Base-by-base conservation (phyloP, 1,139 yeast genomes). In the Debaryomyces psychrophilus region DNA sequence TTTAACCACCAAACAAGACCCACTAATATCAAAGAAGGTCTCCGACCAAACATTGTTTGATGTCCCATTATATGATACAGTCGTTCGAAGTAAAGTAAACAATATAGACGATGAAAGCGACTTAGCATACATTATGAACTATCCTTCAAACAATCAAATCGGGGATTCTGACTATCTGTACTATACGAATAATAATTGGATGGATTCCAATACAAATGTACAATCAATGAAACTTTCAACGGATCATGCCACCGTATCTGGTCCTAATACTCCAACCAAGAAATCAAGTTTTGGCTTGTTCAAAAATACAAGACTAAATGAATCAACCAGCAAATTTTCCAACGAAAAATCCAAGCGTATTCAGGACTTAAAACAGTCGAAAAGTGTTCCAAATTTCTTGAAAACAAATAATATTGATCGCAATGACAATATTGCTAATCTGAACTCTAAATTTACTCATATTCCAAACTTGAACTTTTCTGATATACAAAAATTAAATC, bases 101-200 rank as follows among this genome's bases (percentile, higher is more conserved):
- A 44, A 39, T 20, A 38, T 15, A n/a, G 42, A 48, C 26, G 51
- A 51, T 17, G 49, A 48, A 5, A 37, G 25, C 31, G 45, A 38
- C n/a, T 12, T 27, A 8, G 31, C 31, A 31, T 40, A 31, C 17
- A 23, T 33, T 11, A 31, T 40, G 22, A 22, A 31, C 12, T 40
- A 31, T 11, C 31, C 37, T 40, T 31, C 29, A 22, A 40, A 23
- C 12, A 11, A 31, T 39, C 49, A 31, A 37, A 33, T 17, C 36
- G 22, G 18, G 2, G 4, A 31, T 8, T 14, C 33, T 25, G 49
- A 49, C 7, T 51, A 49, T 31, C 38, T 46, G 5, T 46, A 48
- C 22, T 56, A 52, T 29, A 52, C 50, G 20, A 41, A 49, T 14
- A 41, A 44, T 6, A 60, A 60, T 43, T 60, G 64, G 64, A 60